These are phyloP conservation scores for Annulohypoxylon stygium DNA, from an alignment of 495 filamentous ascomycete species.

Conservation along the genomic window DNA sequence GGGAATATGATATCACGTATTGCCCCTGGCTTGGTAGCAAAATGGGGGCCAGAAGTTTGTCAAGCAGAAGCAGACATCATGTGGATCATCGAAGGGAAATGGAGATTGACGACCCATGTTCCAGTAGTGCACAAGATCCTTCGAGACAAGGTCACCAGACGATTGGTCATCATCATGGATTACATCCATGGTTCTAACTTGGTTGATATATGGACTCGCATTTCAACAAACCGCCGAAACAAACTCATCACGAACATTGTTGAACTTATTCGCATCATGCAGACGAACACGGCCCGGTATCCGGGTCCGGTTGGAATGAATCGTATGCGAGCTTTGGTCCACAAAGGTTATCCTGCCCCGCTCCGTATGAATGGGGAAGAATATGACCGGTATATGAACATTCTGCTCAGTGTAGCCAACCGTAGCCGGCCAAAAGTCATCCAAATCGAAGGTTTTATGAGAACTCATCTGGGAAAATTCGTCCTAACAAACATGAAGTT, in stretches of 20 bases:
- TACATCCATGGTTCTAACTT: slow-evolving; percentile 16
- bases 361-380: background rate
- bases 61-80: slow-evolving; percentile 26
- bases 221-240: background rate
- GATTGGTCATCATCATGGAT: slow-evolving; percentile 31
- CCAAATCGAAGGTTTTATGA: background rate
- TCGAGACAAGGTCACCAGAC: slow-evolving; percentile 12
- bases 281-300: background rate
- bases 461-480: background rate
- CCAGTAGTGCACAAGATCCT: slow-evolving; percentile 16
- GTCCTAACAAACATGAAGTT: slow-evolving; percentile 29
- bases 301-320: slow-evolving; percentile 13
- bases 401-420: slow-evolving; percentile 12
- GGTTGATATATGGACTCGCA: slow-evolving; percentile 8
- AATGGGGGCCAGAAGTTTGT: slow-evolving; percentile 20
- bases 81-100: slow-evolving; percentile 4
- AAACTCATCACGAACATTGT: background rate
- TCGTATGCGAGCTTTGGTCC: background rate
- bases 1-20: slow-evolving; percentile 24
- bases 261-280: background rate
- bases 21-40: slow-evolving; percentile 19
- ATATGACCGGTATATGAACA: background rate
- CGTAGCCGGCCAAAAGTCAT: background rate
- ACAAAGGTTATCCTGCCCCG: background rate
- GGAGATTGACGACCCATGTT: background rate